phyloP scores from a whole-genome alignment of 345 rosid species.

The Camelina laxa region DNA sequence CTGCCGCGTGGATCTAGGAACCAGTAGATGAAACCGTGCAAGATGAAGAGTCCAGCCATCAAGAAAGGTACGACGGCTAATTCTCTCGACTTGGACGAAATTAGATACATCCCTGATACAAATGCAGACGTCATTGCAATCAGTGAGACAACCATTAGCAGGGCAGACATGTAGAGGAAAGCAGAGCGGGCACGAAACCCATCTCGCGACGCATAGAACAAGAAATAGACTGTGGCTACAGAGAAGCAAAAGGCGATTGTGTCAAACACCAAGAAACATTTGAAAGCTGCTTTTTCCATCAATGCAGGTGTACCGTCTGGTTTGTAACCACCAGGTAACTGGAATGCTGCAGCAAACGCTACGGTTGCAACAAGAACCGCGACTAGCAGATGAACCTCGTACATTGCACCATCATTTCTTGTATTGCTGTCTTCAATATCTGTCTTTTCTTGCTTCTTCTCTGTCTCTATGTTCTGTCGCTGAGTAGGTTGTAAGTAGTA shows the following conservation, averaged over 20 bases:
- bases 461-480: constrained; percentile 13
- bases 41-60: constrained; percentile 10
- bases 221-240: constrained; percentile 23
- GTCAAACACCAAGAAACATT: constrained; percentile 37
- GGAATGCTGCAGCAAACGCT: constrained; percentile 39
- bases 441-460: constrained; percentile 15
- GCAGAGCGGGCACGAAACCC: constrained; percentile 11
- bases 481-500: constrained; percentile 28
- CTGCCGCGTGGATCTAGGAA: constrained; percentile 37
- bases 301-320: constrained; percentile 31
- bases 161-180: constrained; percentile 37
- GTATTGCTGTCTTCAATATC: not conserved
- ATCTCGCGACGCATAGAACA: constrained; percentile 17
- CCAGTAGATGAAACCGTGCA: constrained; percentile 33
- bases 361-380: constrained; percentile 41
- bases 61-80: constrained; percentile 30
- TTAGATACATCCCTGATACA: constrained; percentile 37
- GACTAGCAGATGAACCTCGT: constrained; percentile 37
- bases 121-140: constrained; percentile 38
- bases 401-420: constrained; percentile 19
- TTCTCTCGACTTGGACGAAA: not conserved
- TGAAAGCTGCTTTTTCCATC: constrained; percentile 35
- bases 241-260: constrained; percentile 44
- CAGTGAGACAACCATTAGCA: constrained; percentile 34
- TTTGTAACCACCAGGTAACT: constrained; percentile 42